Percentiles rank a stretch among this genome's conserved stretches.
Evolutionary conservation across 441 rosid species (phyloP).

Genomic region (Aleurites moluccanus): DNA sequence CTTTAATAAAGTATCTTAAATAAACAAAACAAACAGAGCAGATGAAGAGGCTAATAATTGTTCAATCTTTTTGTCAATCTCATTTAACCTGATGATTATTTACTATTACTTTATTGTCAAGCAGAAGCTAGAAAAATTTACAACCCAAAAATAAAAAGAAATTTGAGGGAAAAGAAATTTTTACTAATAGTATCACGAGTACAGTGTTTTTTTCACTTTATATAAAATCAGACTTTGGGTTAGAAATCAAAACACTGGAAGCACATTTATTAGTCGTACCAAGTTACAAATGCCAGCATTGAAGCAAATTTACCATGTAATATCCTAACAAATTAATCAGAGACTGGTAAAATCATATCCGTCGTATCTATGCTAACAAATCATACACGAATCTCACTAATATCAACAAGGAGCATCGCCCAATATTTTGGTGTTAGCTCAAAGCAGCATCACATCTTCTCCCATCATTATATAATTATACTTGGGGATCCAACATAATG

Average conservation of each 20-base stretch:
- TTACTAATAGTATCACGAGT: background rate
- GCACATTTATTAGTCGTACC: background rate
- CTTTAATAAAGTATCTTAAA: too few relatives aligned
- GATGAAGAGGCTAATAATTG: too few relatives aligned
- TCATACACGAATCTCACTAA: slow-evolving; percentile 33
- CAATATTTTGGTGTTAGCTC: slow-evolving; percentile 28
- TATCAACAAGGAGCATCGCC: slow-evolving; percentile 26
- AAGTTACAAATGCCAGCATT: slow-evolving; percentile 1
- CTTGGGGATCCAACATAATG: slow-evolving; percentile 24
- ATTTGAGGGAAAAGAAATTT: background rate
- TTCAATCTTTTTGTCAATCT: too few relatives aligned
- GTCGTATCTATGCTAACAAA: slow-evolving; percentile 29
- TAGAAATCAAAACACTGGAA: background rate
- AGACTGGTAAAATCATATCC: slow-evolving; percentile 9
- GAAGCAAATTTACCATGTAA: background rate
- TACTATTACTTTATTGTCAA: too few relatives aligned
- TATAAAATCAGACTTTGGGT: too few relatives aligned
- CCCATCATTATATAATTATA: slow-evolving; percentile 15
- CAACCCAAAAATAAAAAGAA: too few relatives aligned
- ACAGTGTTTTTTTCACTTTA: too few relatives aligned
- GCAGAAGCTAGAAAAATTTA: too few relatives aligned
- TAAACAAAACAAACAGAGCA: too few relatives aligned
- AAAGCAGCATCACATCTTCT: slow-evolving; percentile 26
- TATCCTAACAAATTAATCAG: slow-evolving; percentile 25
- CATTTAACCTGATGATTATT: too few relatives aligned